Evolutionary conservation across 768 basidiomycete genomes (phyloP), one percentile per base, ranked within the genome.

Genomic region (Boletellus emodensis): DNA sequence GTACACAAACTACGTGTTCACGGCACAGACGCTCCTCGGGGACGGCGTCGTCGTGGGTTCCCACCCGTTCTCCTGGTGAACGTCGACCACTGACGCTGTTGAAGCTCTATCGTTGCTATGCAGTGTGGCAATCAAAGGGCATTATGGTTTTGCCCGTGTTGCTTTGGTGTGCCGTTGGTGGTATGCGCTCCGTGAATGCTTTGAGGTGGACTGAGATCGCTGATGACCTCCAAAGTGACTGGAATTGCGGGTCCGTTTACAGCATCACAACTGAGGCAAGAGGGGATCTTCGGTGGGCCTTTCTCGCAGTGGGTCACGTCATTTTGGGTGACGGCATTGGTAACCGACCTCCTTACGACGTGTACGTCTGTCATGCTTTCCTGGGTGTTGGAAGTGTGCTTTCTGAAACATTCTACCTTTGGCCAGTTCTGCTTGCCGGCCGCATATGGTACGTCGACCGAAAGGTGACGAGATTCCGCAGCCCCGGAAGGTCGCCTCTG

Each of bases 291-390:
- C 46, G 57, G 42, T 3, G 52, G 42, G 3, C 51, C 34, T 17
- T 61, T 67, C 14, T 57, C 63, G 0, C 47, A 48, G 12, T 75
- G 72, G 72, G 65, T 73, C 46, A 68, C 57, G 0, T 51, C 69
- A 4, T 71, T 69, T 44, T 72, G 65, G 53, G 50, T 56, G 0
- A 58, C 58, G 4, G 67, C 73, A 1, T 55, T 73, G 13, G 20
- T 52, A 0, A 69, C 69, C 18, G 74, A 74, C 53, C 40, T 71
- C 0, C 44, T 60, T 17, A 62, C 64, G 13, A 72, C 72, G 9
- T 8, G 70, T 70, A 40, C 26, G 65, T 44, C 6, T 11, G 17
- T 35, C 14, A 11, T 6, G 4, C 32, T 9, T 44, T 48, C 12
- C 20, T 41, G 18, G 9, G 11, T 17, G 6, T 15, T 30, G 30